A percentile compares a stretch with the other conserved stretches of the same genome.
Evolutionary conservation across 345 rosid species (phyloP).

Genomic region (Linum usitatissimum): DNA sequence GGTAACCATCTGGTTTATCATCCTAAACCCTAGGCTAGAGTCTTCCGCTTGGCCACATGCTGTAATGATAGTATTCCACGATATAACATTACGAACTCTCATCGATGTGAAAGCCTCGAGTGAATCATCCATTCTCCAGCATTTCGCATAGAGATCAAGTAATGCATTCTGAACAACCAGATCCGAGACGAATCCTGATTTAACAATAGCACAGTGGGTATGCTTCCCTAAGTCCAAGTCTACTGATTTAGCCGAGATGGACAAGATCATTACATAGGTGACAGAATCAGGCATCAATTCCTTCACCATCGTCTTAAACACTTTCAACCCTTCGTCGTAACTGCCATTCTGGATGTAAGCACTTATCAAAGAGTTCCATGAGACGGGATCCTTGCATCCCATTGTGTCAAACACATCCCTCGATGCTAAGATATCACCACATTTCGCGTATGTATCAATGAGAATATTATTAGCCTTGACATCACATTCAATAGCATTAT

Average conservation of each 20-base stretch:
- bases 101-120: slow-evolving; percentile 33
- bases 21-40: slow-evolving; percentile 32
- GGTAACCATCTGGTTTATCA: slow-evolving; percentile 34
- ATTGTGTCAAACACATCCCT: slow-evolving; percentile 39
- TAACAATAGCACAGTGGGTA: slow-evolving; percentile 38
- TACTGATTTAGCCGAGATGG: slow-evolving; percentile 27
- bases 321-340: slow-evolving; percentile 32
- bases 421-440: slow-evolving; percentile 37
- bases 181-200: slow-evolving; percentile 33
- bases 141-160: slow-evolving; percentile 55
- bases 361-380: slow-evolving; percentile 54
- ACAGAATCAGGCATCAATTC: slow-evolving; percentile 36
- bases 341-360: slow-evolving; percentile 34
- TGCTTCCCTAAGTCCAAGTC: slow-evolving; percentile 31
- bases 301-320: slow-evolving; percentile 35
- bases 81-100: slow-evolving; percentile 36
- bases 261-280: slow-evolving; percentile 36
- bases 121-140: slow-evolving; percentile 30
- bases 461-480: slow-evolving; percentile 37
- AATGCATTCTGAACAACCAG: slow-evolving; percentile 40
- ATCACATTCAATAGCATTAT: slow-evolving; percentile 28
- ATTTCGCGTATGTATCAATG: slow-evolving; percentile 47
- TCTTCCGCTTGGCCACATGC: slow-evolving; percentile 44
- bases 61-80: slow-evolving; percentile 55
- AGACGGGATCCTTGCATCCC: slow-evolving; percentile 37